Conservation (phyloP, 2,329 filamentous ascomycete species). For the Truncatella angustata region DNA sequence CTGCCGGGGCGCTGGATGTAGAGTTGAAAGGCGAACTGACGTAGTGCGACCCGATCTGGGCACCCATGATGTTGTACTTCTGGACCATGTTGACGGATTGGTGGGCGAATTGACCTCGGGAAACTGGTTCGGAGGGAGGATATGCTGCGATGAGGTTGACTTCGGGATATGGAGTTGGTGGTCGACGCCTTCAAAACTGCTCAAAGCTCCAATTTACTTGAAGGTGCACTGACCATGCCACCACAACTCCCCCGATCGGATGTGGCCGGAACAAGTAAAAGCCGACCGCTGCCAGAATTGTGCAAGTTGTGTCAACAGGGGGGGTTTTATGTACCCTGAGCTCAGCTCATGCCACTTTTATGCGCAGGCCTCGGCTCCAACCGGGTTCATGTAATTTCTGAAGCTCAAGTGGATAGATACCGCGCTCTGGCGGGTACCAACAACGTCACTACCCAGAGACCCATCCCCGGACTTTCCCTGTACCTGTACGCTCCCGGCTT, state of each 20-base stretch:
- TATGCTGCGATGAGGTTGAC: slow-evolving; percentile 15
- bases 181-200: slow-evolving; percentile 25
- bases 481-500: not conserved
- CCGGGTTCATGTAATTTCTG: not conserved
- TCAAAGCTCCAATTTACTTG: slow-evolving; percentile 22
- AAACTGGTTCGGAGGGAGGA: slow-evolving; percentile 14
- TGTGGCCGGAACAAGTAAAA: slow-evolving; percentile 1
- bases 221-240: slow-evolving; percentile 12
- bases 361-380: not conserved
- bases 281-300: not conserved
- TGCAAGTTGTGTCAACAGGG: too few relatives aligned
- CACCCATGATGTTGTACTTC: slow-evolving; percentile 56
- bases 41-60: slow-evolving; percentile 60
- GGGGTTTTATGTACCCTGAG: too few relatives aligned
- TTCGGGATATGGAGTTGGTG: slow-evolving; percentile 13
- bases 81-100: slow-evolving; percentile 43
- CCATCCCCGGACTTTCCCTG: slow-evolving; percentile 3
- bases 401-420: not conserved
- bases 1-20: not conserved
- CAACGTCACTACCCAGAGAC: slow-evolving; percentile 3
- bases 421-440: slow-evolving; percentile 2
- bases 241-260: not conserved
- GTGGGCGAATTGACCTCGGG: slow-evolving; percentile 20
- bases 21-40: slow-evolving; percentile 38
- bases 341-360: too few relatives aligned